phyloP scores from a whole-genome alignment of 345 rosid species.

The Rhizophora apiculata region DNA sequence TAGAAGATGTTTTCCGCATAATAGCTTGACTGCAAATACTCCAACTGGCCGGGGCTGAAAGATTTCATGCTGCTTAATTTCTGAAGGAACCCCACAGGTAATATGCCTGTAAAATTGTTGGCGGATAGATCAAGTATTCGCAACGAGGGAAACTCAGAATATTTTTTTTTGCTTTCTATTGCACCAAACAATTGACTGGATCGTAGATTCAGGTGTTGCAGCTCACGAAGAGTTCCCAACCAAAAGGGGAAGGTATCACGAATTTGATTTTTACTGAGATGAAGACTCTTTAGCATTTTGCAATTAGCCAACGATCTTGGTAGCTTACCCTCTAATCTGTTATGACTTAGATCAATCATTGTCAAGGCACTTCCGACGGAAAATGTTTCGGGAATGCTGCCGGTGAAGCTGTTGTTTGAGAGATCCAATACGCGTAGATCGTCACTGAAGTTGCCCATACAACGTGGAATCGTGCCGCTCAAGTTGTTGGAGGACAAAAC shows the following conservation, averaged over 20 bases:
- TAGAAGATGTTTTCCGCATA: too few relatives aligned
- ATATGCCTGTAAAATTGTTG: neutral
- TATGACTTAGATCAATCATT: neutral
- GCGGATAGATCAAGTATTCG: neutral
- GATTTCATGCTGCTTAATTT: neutral
- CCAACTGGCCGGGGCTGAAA: neutral
- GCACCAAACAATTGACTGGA: neutral
- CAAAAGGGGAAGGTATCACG: neutral
- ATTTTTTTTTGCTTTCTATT: neutral
- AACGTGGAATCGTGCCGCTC: constrained; percentile 23
- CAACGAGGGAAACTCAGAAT: neutral
- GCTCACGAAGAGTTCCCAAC: neutral
- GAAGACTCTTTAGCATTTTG: neutral
- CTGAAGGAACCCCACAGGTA: neutral
- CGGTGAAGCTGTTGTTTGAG: neutral
- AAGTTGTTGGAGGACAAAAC: constrained; percentile 26
- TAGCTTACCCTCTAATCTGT: neutral
- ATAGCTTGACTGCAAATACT: too few relatives aligned
- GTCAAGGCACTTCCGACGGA: neutral
- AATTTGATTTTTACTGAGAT: constrained; percentile 1
- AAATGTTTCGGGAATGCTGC: neutral
- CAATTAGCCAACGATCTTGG: constrained; percentile 5
- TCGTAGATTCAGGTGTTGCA: neutral
- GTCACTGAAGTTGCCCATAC: constrained; percentile 21
- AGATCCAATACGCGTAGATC: neutral